These are phyloP conservation scores for Pilasporangium apinafurcum DNA, from an alignment of 352 stramenopile genomes.

Conservation along the genomic window DNA sequence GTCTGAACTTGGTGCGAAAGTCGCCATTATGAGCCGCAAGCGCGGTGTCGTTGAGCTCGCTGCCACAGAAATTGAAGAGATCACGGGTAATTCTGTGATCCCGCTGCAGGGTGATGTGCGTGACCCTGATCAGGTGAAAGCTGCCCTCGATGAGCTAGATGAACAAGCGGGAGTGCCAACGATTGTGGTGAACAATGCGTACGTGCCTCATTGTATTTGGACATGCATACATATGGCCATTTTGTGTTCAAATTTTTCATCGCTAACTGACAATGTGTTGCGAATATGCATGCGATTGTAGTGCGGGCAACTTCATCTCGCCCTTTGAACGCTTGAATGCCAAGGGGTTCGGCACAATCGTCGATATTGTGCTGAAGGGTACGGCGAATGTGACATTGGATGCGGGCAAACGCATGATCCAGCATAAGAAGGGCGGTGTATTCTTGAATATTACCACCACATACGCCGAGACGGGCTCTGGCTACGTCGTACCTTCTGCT, in stretches of 20 bases:
- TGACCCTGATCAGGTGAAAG: slow-evolving; percentile 81
- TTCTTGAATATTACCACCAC: slow-evolving; percentile 98
- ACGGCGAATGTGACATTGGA: slow-evolving; percentile 82
- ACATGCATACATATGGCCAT: no score
- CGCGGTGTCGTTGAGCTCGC: slow-evolving; percentile 85
- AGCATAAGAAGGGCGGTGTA: slow-evolving; percentile 61
- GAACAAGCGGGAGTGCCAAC: slow-evolving; percentile 55
- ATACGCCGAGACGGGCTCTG: slow-evolving; percentile 91
- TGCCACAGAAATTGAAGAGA: slow-evolving; percentile 65
- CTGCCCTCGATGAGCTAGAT: slow-evolving; percentile 76
- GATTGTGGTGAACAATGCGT: slow-evolving; percentile 78
- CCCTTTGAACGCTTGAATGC: slow-evolving; percentile 87
- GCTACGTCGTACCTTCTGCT: slow-evolving; percentile 93
- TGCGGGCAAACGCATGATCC: slow-evolving; percentile 74
- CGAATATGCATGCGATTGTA: no score
- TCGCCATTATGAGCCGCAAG: slow-evolving; percentile 94
- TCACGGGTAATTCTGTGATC: slow-evolving; percentile 59
- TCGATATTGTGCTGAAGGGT: slow-evolving; percentile 93
- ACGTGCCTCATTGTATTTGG: no score
- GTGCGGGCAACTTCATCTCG: slow-evolving; percentile 94
- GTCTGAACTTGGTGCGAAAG: slow-evolving; percentile 88
- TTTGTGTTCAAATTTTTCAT: no score
- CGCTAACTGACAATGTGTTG: no score
- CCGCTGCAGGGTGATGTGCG: slow-evolving; percentile 85
- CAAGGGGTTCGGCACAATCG: slow-evolving; percentile 95